Conservation (phyloP, 2,329 filamentous ascomycete species). For the Colletotrichum sp. region DNA sequence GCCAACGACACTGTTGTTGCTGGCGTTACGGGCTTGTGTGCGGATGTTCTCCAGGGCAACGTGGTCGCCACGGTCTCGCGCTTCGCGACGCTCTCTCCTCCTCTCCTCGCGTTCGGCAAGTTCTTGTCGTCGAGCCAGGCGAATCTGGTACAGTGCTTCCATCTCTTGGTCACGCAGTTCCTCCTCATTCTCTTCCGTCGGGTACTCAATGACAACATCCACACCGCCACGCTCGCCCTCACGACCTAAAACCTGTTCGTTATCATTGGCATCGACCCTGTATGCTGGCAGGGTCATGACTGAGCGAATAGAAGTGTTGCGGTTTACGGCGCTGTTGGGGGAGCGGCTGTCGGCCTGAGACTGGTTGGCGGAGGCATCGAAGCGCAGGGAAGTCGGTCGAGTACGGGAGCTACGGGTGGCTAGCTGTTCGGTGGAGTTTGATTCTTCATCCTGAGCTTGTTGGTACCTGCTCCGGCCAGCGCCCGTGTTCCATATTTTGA, state of each 20-base stretch:
- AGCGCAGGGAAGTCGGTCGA: constrained; percentile 7
- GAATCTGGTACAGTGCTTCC: constrained; percentile 90
- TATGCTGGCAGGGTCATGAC: constrained; percentile 94
- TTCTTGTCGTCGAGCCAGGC: constrained; percentile 76
- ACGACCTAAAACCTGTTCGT: constrained; percentile 82
- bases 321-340: constrained; percentile 61
- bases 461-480: constrained; percentile 28
- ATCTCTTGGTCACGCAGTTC: constrained; percentile 84
- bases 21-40: constrained; percentile 55
- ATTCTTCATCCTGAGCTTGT: constrained; percentile 34
- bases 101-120: constrained; percentile 78
- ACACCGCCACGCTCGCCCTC: constrained; percentile 93
- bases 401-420: not conserved
- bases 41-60: constrained; percentile 71
- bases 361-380: constrained; percentile 21
- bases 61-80: constrained; percentile 73
- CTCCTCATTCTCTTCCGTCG: constrained; percentile 81
- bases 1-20: constrained; percentile 60
- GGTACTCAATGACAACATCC: constrained; percentile 87
- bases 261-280: constrained; percentile 71
- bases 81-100: constrained; percentile 72
- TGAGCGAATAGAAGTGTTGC: constrained; percentile 87
- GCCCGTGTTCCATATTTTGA: constrained; percentile 12
- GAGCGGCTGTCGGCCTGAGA: constrained; percentile 24
- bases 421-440: constrained; percentile 14